phyloP scores from a whole-genome alignment of 352 stramenopile genomes.

The Hyaloperonospora arabidopsidis region DNA sequence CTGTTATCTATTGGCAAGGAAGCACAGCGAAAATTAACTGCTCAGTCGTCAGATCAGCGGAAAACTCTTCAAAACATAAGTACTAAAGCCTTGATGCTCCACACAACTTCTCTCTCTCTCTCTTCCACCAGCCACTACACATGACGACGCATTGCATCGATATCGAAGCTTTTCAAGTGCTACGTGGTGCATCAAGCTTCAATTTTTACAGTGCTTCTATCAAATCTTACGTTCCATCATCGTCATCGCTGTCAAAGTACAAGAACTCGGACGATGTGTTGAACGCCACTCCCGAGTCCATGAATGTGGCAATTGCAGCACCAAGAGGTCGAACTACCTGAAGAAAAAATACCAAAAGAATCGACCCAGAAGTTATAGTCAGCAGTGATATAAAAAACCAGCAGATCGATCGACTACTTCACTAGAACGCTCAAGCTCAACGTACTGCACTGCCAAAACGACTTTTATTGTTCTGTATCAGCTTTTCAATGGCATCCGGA shows the following conservation, averaged over 20 bases:
- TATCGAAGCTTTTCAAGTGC: conserved; percentile 5
- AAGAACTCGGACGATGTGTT: conserved; percentile 55
- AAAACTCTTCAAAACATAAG: conserved; percentile 4
- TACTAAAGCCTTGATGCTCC: conserved; percentile 9
- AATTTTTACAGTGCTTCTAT: neutral
- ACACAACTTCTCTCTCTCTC: conserved; percentile 6
- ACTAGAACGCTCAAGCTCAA: conserved; percentile 7
- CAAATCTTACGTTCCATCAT: conserved; percentile 67
- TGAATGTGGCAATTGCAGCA: conserved; percentile 34
- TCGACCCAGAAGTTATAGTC: no score
- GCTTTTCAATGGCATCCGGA: conserved; percentile 42
- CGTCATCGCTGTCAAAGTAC: conserved; percentile 74
- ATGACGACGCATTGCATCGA: conserved; percentile 3
- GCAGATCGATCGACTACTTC: conserved; percentile 3
- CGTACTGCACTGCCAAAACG: conserved; percentile 59
- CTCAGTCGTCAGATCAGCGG: conserved; percentile 61
- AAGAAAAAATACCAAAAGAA: neutral
- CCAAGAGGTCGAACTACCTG: conserved; percentile 47
- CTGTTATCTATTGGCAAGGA: conserved; percentile 55
- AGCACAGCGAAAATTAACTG: conserved; percentile 63
- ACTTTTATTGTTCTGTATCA: conserved; percentile 58
- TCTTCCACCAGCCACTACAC: no score
- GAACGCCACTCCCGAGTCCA: conserved; percentile 52
- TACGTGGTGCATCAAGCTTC: conserved; percentile 4
- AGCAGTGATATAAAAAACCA: no score